Base-by-base conservation (phyloP, 345 rosid species). In the Citrus unshiu region DNA sequence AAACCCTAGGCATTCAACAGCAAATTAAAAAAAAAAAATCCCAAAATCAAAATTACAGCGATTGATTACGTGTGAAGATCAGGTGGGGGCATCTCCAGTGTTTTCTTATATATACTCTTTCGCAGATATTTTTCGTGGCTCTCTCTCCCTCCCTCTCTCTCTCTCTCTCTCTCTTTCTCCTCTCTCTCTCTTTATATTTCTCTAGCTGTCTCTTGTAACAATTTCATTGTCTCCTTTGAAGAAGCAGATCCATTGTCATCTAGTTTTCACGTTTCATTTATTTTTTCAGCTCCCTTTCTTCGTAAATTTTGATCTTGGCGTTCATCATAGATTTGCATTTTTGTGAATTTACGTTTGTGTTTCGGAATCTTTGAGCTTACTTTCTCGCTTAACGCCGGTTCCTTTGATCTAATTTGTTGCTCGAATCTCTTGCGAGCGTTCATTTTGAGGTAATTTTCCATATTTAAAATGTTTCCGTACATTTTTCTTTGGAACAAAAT, bases 71-170 rank as follows among this genome's bases (percentile, higher is more conserved):
- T 73, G 83, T 34, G 30, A 4, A 29, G 84, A 79, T 87, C 73
- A 8, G 79, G 90, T 83, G 85, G 88, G 88, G 86, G 84, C 89
- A 81, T 54, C 84, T 10, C 25, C 73, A 34, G 65, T 54, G 37
- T 49, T 75, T 54, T 37, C 9, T 37, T 54, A 64, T 65, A 24
- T 77, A 30, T 70, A 63, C 46, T 19, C 71, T 25, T 76, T 75
- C 63, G 78, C 72, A 77, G 85, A 80, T 83, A 73, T 82, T 87
- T 83, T 72, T 51, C 58, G 3, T 12, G 22, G 32, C 68, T 10
- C 4, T 5, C 29, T 18, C 56, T 43, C 24, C 51, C 66, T 29
- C 16, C 16, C 19, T 84, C 34, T 43, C 19, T 60, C 51, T 4
- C 49, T 1, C 62, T 70, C 74, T 65, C 32, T 25, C 25, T 30